Percentiles rank a stretch among this genome's conserved stretches.
Evolutionary conservation across 2,329 filamentous ascomycete species (phyloP).

Genomic region (Penicillium sp.): DNA sequence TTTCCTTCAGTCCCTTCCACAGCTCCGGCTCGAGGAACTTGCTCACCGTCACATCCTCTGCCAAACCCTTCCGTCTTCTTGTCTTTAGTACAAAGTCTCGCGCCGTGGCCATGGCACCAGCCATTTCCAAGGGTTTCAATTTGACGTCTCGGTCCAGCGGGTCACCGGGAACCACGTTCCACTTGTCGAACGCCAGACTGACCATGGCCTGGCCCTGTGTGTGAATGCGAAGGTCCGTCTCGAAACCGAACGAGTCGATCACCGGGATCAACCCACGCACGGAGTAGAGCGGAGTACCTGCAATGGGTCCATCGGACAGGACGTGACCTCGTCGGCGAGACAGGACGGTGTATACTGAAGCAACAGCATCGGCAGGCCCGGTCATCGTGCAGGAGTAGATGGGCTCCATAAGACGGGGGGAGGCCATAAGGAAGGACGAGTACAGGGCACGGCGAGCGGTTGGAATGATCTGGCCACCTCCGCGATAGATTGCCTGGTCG

Average conservation of each 20-base stretch:
- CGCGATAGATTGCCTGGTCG: constrained; percentile 86
- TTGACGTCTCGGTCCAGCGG: constrained; percentile 85
- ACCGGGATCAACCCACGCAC: constrained; percentile 90
- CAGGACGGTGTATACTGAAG: constrained; percentile 86
- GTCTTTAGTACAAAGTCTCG: constrained; percentile 98
- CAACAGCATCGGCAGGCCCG: constrained; percentile 83
- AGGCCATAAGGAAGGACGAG: constrained; percentile 94
- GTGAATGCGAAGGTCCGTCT: constrained; percentile 94
- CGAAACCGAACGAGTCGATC: constrained; percentile 96
- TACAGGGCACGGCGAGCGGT: constrained; percentile 91
- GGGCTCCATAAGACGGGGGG: constrained; percentile 93
- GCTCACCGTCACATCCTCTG: constrained; percentile 91
- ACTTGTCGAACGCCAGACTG: constrained; percentile 89
- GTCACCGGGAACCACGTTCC: constrained; percentile 94
- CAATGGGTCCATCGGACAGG: constrained; percentile 87
- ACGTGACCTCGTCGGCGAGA: constrained; percentile 88
- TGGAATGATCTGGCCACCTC: constrained; percentile 95
- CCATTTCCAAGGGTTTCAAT: constrained; percentile 80
- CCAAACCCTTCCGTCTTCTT: constrained; percentile 83
- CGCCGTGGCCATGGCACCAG: constrained; percentile 81
- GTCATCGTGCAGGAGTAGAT: constrained; percentile 92
- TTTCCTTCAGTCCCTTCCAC: constrained; percentile 83
- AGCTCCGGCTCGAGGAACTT: constrained; percentile 96
- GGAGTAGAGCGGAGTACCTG: constrained; percentile 88
- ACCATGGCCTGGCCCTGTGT: constrained; percentile 91